A percentile compares a stretch with the other conserved stretches of the same genome.
These are phyloP conservation scores for Monosporascus ibericus DNA, from an alignment of 2,329 filamentous ascomycete genomes.

Conservation along the genomic window DNA sequence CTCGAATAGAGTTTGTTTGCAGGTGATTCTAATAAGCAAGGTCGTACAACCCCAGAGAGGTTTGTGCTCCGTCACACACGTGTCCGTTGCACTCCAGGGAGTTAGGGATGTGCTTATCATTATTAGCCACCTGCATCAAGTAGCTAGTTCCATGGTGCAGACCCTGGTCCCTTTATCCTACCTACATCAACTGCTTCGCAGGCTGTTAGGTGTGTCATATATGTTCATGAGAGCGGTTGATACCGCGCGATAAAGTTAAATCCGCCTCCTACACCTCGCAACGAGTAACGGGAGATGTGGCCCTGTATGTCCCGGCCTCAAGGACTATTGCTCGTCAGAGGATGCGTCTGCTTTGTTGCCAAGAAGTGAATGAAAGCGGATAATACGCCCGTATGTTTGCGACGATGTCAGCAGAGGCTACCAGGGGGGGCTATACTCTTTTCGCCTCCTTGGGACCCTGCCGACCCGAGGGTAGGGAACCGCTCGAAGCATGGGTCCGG, in stretches of 20 bases:
- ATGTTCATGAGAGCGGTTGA: too few relatives aligned
- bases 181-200: background rate
- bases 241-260: too few relatives aligned
- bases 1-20: background rate
- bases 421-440: background rate
- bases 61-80: background rate
- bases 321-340: too few relatives aligned
- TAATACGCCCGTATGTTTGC: too few relatives aligned
- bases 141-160: too few relatives aligned
- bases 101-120: background rate
- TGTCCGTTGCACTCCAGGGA: background rate
- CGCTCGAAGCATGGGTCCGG: background rate
- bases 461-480: background rate
- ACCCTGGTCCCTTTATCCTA: background rate
- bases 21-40: background rate
- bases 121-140: too few relatives aligned
- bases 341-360: too few relatives aligned
- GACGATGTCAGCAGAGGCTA: background rate
- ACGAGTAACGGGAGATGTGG: too few relatives aligned
- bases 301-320: too few relatives aligned
- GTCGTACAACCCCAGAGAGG: background rate
- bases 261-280: too few relatives aligned
- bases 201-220: background rate
- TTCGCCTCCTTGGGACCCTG: too few relatives aligned
- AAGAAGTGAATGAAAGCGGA: too few relatives aligned